Conservation (phyloP, 1,139 yeast species). For the Yamadazyma spencermartinsiae region DNA sequence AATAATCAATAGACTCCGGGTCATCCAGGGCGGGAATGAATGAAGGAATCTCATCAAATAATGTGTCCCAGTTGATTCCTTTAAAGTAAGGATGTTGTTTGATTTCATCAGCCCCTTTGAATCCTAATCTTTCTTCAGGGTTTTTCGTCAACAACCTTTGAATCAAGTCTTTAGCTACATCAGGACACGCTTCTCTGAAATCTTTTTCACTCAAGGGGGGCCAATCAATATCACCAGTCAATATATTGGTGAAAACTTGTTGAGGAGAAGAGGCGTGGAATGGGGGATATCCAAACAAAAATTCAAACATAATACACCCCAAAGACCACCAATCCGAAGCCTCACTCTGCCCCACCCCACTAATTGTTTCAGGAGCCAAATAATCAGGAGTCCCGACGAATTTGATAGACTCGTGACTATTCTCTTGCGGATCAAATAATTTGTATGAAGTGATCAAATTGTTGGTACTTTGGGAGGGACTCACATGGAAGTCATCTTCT, state of each 20-base stretch:
- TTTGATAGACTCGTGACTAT: conserved; percentile 41
- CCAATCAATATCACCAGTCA: conserved; percentile 79
- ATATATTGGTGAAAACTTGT: conserved; percentile 76
- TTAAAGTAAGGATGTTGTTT: conserved; percentile 72
- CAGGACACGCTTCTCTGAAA: conserved; percentile 54
- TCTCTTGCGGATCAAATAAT: conserved; percentile 67
- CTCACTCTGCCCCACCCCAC: conserved; percentile 82
- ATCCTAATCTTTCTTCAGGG: conserved; percentile 70
- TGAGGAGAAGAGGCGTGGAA: conserved; percentile 85
- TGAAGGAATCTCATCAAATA: conserved; percentile 75
- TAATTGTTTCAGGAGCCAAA: conserved; percentile 93
- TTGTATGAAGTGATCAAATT: conserved; percentile 49
- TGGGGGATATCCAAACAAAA: conserved; percentile 91
- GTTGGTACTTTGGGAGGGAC: conserved; percentile 23
- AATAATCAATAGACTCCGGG: conserved; percentile 90
- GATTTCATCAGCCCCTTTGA: conserved; percentile 75
- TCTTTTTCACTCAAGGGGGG: conserved; percentile 62
- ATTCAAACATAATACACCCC: conserved; percentile 93
- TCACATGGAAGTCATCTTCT: conserved; percentile 45
- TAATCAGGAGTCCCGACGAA: conserved; percentile 99
- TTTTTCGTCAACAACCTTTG: conserved; percentile 58
- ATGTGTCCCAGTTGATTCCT: conserved; percentile 70
- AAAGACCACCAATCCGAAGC: conserved; percentile 98
- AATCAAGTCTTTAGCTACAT: conserved; percentile 75
- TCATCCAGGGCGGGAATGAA: conserved; percentile 79